Base-by-base conservation (phyloP, 1,139 yeast species). In the Sugiyamaella neomexicana region DNA sequence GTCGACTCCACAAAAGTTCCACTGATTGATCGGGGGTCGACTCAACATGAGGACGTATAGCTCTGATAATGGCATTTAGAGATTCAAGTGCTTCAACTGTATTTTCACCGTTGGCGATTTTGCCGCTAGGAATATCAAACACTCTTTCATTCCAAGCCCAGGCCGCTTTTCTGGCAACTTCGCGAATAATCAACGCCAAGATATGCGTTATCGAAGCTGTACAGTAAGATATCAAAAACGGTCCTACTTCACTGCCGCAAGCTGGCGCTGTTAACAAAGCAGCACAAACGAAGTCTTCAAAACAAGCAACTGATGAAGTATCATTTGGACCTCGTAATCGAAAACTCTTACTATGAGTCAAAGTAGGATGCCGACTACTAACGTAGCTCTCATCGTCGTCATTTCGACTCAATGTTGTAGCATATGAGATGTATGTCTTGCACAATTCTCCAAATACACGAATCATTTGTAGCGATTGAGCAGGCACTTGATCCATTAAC, bases 401-500 rank as follows among this genome's bases (percentile, higher is more conserved):
- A 23, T 20, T 36, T 15, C 13, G 13, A 38, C 37, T 12, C 15
- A 50, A 16, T 1, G 45, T 15, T 7, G 9, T 17, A 29, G 46
- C 46, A 40, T 45, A 51, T 5, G 44, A 10, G 17, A 44, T 17
- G 25, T 50, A 37, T 7, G 56, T 47, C 40, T 59, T 59, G 34
- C 60, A 56, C 41, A 63, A 61, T 51, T 70, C 71, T 20, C 72
- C 64, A 51, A 81, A 72, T 0, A 81, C 78, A 56, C 95, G 72
- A 61, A 89, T 69, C 23, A 81, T 76, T 4, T 84, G 79, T 52
- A 86, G 66, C 0, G 80, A 66, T 56, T 85, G 86, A 57, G 81
- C 78, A 0, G 89, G 79, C 1, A 89, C 64, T 60, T 86, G 89
- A 47, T 75, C 75, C 2, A 83, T 70, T 0, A 87, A 67, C 16